Base-by-base conservation (phyloP, 805 yeast species). In the Zygoascus flipseniorum region DNA sequence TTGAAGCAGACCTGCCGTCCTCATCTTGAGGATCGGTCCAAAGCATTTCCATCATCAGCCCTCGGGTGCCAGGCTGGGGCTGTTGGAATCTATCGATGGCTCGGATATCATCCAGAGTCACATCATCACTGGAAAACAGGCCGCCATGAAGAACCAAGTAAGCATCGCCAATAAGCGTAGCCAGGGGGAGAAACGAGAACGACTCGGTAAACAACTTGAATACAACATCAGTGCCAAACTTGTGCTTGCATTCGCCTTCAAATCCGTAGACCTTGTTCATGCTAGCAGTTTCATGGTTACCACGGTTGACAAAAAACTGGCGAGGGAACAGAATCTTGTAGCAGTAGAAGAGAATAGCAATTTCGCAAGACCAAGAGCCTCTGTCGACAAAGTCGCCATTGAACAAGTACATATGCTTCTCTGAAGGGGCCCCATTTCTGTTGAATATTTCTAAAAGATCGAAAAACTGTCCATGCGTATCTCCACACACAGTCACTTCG, bases 361-460 rank as follows among this genome's bases (percentile, higher is more conserved):
- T 96, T 67, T 93, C 99, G 65, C 96, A 87, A 3, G 97, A 89
- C 98, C 99, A 92, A 16, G 96, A 86, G 5, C 99, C 99, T 64
- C 99, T 78, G 68, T 93, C 99, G 3, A 93, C 99, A 70, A 93
- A 92, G 70, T 93, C 99, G 45, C 99, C 99, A 64, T 93, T 93
- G 74, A 93, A 92, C 48, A 93, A 70, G 65, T 87, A 93, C 4
- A 82, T 76, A 66, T 90, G 97, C 2, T 72, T 69, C 2, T 76
- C 72, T 3, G 75, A 65, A 0, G 92, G 95, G 60, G 75, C 70
- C 14, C 98, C 98, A 64, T 82, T 90, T 45, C 66, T 75, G 35
- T 76, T 68, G 69, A 93, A 92, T 51, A 93, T 76, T 65, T 89
- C 85, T 62, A 92, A 70, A 51, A 93, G 82, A 66, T 93, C 99